phyloP scores from a whole-genome alignment of 2,329 filamentous ascomycete species.

The Chrysosporium queenslandicum region DNA sequence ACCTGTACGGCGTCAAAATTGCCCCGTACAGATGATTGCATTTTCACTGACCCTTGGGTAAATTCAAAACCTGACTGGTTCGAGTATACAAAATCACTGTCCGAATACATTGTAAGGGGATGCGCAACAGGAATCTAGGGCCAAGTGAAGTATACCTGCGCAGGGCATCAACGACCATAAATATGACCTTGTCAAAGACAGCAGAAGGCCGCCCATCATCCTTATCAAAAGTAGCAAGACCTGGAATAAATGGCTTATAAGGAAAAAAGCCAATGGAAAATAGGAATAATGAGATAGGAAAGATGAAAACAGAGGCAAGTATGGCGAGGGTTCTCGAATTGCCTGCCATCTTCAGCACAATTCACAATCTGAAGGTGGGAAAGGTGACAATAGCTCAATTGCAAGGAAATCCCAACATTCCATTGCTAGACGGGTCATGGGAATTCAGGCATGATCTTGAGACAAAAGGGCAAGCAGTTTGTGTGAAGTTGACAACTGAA shows the following conservation, averaged over 20 bases:
- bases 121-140: not conserved
- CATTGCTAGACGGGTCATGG: not conserved
- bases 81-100: constrained; percentile 85
- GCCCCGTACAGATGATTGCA: not conserved
- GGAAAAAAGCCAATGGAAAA: constrained; percentile 95
- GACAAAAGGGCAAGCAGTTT: too few species aligned
- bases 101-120: not conserved
- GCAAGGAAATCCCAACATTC: not conserved
- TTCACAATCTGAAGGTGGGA: too few species aligned
- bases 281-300: constrained; percentile 61
- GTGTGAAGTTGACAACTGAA: too few species aligned
- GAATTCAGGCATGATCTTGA: too few species aligned
- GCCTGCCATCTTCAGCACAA: not conserved
- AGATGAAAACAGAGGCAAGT: constrained; percentile 60
- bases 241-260: constrained; percentile 87
- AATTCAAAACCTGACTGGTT: constrained; percentile 71
- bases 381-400: not conserved
- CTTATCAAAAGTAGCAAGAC: constrained; percentile 56
- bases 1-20: constrained; percentile 41
- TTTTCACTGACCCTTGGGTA: constrained; percentile 61
- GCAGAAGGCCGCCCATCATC: constrained; percentile 49
- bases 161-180: constrained; percentile 96
- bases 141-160: constrained; percentile 52
- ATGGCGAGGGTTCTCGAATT: constrained; percentile 4
- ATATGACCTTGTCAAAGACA: constrained; percentile 79